Percentiles rank a stretch among this genome's conserved stretches.
Evolutionary conservation across 2,329 filamentous ascomycete genomes (phyloP).

Genomic region (Calonectria hongkongensis): DNA sequence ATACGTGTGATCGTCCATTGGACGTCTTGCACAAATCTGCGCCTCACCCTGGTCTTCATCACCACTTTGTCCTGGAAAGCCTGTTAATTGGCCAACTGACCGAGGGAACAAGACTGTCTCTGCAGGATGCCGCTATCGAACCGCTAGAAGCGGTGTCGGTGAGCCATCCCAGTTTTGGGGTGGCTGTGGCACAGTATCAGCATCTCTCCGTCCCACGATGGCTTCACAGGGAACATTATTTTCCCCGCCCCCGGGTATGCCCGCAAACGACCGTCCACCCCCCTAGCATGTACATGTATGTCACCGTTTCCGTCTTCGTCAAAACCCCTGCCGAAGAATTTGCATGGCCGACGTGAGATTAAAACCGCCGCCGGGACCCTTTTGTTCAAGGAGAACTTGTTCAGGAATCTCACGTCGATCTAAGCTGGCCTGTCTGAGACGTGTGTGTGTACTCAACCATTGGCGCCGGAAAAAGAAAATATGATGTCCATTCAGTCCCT

Average conservation of each 20-base stretch:
- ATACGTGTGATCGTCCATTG: conserved; percentile 55
- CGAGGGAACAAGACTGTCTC: conserved; percentile 50
- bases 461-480: conserved; percentile 22
- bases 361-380: conserved; percentile 50
- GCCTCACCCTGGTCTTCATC: conserved; percentile 56
- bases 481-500: conserved; percentile 42
- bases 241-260: conserved; percentile 50
- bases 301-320: conserved; percentile 55
- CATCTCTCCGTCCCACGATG: conserved; percentile 53
- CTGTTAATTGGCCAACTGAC: conserved; percentile 52
- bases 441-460: conserved; percentile 29
- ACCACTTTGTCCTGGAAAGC: conserved; percentile 54
- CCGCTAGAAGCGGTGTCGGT: conserved; percentile 56
- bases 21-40: conserved; percentile 55
- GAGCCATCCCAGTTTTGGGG: conserved; percentile 53
- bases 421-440: conserved; percentile 29
- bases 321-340: conserved; percentile 51
- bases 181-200: conserved; percentile 54
- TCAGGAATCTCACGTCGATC: conserved; percentile 42
- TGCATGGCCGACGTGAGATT: conserved; percentile 50
- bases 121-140: conserved; percentile 55
- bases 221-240: conserved; percentile 55
- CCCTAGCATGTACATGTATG: conserved; percentile 56
- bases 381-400: conserved; percentile 43
- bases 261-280: conserved; percentile 54